phyloP scores from a whole-genome alignment of 495 filamentous ascomycete genomes.

The Penicillium waksmanii region DNA sequence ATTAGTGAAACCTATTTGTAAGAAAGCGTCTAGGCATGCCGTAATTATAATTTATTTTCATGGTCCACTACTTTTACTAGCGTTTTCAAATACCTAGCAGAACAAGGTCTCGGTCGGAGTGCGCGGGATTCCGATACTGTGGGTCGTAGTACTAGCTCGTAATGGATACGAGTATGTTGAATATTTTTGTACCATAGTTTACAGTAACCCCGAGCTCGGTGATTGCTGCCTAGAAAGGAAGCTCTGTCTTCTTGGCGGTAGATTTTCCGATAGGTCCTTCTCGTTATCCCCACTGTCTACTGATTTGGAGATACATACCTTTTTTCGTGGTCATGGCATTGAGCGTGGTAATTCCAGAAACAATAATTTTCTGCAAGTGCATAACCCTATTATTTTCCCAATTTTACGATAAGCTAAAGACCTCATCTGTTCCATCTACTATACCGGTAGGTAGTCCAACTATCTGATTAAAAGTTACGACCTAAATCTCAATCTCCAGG shows the following conservation, averaged over 20 bases:
- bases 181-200: not conserved
- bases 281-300: not conserved
- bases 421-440: no score
- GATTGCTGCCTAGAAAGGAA: slow-evolving; percentile 1
- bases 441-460: no score
- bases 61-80: not conserved
- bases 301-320: not conserved
- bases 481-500: no score
- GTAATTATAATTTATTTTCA: not conserved
- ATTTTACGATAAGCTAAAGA: no score
- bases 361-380: not conserved
- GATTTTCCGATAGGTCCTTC: not conserved
- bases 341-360: not conserved
- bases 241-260: not conserved
- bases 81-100: not conserved
- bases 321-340: not conserved
- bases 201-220: slow-evolving; percentile 5
- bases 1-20: not conserved
- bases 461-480: no score
- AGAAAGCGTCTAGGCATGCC: no score
- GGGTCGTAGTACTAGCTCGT: not conserved
- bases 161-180: not conserved
- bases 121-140: not conserved
- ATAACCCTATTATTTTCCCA: not conserved
- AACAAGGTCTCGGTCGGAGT: not conserved